Percentiles rank a stretch among this genome's conserved stretches.
Conservation (phyloP, 345 rosid genomes). For the Draba incana region DNA sequence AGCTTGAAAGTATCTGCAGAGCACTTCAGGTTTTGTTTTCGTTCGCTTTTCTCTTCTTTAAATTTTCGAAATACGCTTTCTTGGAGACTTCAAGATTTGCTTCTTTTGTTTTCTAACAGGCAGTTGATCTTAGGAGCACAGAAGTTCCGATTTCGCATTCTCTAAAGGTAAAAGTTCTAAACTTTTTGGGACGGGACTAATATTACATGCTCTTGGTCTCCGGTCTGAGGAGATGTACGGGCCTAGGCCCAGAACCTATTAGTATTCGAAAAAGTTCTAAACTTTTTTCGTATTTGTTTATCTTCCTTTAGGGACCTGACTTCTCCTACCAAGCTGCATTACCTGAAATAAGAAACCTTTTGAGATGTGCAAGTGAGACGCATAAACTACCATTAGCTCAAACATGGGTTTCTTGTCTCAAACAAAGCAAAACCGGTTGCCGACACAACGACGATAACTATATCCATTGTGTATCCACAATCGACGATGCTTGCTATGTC, state of each 20-base stretch:
- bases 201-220: no score
- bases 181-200: neutral
- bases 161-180: slow-evolving; percentile 55
- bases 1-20: slow-evolving; percentile 81
- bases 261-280: slow-evolving; percentile 8
- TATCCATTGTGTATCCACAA: slow-evolving; percentile 71
- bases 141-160: slow-evolving; percentile 47
- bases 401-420: slow-evolving; percentile 80
- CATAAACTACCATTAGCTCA: slow-evolving; percentile 87
- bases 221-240: no score
- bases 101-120: slow-evolving; percentile 48
- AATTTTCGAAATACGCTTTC: neutral
- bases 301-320: slow-evolving; percentile 47
- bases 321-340: slow-evolving; percentile 66
- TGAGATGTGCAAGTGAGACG: slow-evolving; percentile 75
- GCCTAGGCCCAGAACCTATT: no score
- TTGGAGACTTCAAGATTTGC: neutral
- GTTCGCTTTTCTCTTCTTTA: slow-evolving; percentile 10
- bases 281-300: neutral
- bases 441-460: slow-evolving; percentile 84
- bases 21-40: slow-evolving; percentile 75
- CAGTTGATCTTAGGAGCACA: slow-evolving; percentile 85
- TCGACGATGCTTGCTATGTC: slow-evolving; percentile 74
- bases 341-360: slow-evolving; percentile 77
- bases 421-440: slow-evolving; percentile 85